Base-by-base conservation (phyloP, 768 basidiomycete species). In the Mycena indigotica region DNA sequence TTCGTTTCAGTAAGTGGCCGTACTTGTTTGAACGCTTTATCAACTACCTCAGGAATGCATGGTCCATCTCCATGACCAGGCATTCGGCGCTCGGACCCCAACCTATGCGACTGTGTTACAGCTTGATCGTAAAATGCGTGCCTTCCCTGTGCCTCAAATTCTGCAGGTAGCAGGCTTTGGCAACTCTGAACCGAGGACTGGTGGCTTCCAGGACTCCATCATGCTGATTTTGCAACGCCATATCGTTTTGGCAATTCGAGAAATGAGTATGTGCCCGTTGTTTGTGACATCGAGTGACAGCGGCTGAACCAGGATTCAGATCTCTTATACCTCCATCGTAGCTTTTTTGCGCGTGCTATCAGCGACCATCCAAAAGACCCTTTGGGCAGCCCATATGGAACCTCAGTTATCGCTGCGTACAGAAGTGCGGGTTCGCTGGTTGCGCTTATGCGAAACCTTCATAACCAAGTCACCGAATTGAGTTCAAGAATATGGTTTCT, bases 311-410 rank as follows among this genome's bases (percentile, higher is more conserved):
- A 53, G 53, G 28, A 45, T 24, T 49, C 46, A 88, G 87, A 86
- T 70, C 76, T 88, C 29, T 73, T 89, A 17, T 89, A 88, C 69
- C 75, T 89, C 32, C 87, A 89, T 65, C 79, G 87, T 61, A 85
- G 84, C 67, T 89, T 88, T 73, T 88, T 89, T 61, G 87, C 87
- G 24, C 80, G 85, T 41, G 87, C 87, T 2, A 81, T 89, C 56
- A 85, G 82, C 64, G 87, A 89, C 65, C 84, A 86, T 66, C 86
- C 87, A 28, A 86, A 86, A 65, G 87, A 89, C 64, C 87, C 87
- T 25, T 75, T 89, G 29, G 86, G 86, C 12, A 87, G 86, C 66
- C 84, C 85, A 15, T 88, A 87, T 59, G 87, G 86, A 10, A 84
- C 85, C 2, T 88, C 87, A 3, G 87, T 89, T 19, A 85, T 88